These are phyloP conservation scores for Aspergillus hancockii DNA, from an alignment of 495 filamentous ascomycete genomes.

Conservation along the genomic window DNA sequence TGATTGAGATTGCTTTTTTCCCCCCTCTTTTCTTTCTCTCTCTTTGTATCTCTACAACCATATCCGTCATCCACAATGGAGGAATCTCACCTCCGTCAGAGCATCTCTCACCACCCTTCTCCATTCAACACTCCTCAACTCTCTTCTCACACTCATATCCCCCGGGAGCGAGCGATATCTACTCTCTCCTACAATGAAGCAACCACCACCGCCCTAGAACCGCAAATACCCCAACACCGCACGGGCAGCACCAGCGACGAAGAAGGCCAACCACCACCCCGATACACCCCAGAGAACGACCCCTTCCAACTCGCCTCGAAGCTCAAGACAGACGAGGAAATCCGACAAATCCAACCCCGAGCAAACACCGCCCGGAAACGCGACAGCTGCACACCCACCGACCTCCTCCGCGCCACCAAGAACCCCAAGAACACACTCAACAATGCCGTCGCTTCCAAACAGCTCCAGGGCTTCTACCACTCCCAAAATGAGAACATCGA, in stretches of 20 bases:
- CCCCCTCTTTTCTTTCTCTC: neutral
- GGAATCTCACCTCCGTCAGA: constrained; percentile 39
- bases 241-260: constrained; percentile 52
- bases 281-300: constrained; percentile 66
- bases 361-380: constrained; percentile 84
- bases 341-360: constrained; percentile 65
- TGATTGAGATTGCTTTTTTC: neutral
- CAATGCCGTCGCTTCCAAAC: constrained; percentile 52
- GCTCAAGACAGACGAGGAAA: constrained; percentile 76
- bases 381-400: constrained; percentile 47
- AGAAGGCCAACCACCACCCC: constrained; percentile 63
- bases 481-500: constrained; percentile 92
- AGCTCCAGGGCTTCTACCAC: constrained; percentile 83
- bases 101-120: constrained; percentile 39
- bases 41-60: neutral
- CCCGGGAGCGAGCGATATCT: constrained; percentile 19
- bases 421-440: constrained; percentile 34
- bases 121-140: constrained; percentile 22
- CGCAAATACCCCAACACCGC: constrained; percentile 25
- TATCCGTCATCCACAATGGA: constrained; percentile 29
- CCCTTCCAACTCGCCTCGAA: constrained; percentile 79
- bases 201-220: constrained; percentile 41
- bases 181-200: constrained; percentile 31
- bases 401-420: constrained; percentile 32
- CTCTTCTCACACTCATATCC: constrained; percentile 13